These are phyloP conservation scores for Boletus vinaceobasis DNA, from an alignment of 768 basidiomycete species.

Conservation along the genomic window DNA sequence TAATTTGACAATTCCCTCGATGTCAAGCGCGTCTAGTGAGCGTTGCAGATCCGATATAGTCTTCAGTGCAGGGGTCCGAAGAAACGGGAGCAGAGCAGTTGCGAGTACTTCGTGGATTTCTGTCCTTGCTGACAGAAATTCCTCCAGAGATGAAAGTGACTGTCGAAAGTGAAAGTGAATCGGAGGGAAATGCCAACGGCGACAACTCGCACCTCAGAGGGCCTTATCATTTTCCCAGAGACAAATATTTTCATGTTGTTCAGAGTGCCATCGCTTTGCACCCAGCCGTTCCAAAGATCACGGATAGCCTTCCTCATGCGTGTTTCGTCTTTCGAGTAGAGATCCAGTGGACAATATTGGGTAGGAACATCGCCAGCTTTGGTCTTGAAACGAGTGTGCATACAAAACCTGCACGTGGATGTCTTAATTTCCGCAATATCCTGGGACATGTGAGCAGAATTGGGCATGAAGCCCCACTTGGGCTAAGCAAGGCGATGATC, in stretches of 20 bases:
- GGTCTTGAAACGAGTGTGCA: slow-evolving; percentile 67
- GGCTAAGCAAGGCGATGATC: slow-evolving; percentile 50
- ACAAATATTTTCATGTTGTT: slow-evolving; percentile 87
- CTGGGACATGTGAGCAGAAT: slow-evolving; percentile 53
- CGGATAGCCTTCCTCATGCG: slow-evolving; percentile 65
- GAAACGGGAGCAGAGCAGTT: slow-evolving; percentile 43
- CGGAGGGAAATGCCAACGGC: neutral
- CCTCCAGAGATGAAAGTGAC: slow-evolving; percentile 6
- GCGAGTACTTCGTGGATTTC: slow-evolving; percentile 50
- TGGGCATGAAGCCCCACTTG: slow-evolving; percentile 95
- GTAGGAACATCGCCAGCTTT: slow-evolving; percentile 33
- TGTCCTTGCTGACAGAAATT: slow-evolving; percentile 17
- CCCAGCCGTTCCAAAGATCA: slow-evolving; percentile 73
- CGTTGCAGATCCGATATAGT: slow-evolving; percentile 63
- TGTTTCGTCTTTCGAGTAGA: slow-evolving; percentile 69
- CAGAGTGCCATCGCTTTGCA: slow-evolving; percentile 52
- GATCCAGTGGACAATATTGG: slow-evolving; percentile 84
- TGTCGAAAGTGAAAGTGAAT: slow-evolving; percentile 1
- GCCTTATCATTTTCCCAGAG: slow-evolving; percentile 54
- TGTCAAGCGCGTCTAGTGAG: slow-evolving; percentile 76
- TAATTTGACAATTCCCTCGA: slow-evolving; percentile 69
- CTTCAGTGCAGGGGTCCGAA: slow-evolving; percentile 49
- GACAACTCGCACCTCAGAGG: slow-evolving; percentile 50
- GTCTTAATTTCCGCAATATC: slow-evolving; percentile 59
- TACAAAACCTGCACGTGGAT: slow-evolving; percentile 82